phyloP scores from a whole-genome alignment of 371 early-diverging fungal species.

The Mucor indicus region DNA sequence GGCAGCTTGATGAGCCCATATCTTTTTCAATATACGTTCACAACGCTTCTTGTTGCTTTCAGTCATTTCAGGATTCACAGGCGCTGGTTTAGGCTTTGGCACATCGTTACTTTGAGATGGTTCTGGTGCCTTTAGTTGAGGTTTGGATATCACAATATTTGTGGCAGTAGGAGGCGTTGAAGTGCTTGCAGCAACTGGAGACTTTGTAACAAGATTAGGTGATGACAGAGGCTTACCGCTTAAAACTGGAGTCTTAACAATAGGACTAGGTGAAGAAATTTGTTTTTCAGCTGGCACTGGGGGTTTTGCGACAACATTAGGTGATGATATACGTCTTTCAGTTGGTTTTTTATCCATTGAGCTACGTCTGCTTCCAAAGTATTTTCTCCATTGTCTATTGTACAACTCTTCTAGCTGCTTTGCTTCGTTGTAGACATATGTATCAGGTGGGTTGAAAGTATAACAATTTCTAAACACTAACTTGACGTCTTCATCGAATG shows the following conservation, averaged over 20 bases:
- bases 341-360: too few species aligned
- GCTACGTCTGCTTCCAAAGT: too few species aligned
- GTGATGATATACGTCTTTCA: background rate
- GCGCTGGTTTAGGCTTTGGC: constrained; percentile 1
- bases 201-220: too few species aligned
- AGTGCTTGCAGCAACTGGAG: too few species aligned
- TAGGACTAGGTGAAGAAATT: too few species aligned
- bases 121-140: background rate
- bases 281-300: too few species aligned
- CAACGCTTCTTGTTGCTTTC: constrained; percentile 34
- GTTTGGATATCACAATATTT: too few species aligned
- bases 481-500: constrained; percentile 47
- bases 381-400: constrained; percentile 45
- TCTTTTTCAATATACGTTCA: constrained; percentile 32
- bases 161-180: background rate
- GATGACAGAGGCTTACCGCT: too few species aligned
- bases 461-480: constrained; percentile 56
- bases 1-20: constrained; percentile 35
- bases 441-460: constrained; percentile 76
- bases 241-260: too few species aligned
- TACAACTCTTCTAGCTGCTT: constrained; percentile 58
- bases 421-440: constrained; percentile 74
- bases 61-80: constrained; percentile 29
- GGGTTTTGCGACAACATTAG: background rate
- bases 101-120: too few species aligned